Base-by-base conservation (phyloP, 805 yeast genomes). In the Schwanniomyces sp. region DNA sequence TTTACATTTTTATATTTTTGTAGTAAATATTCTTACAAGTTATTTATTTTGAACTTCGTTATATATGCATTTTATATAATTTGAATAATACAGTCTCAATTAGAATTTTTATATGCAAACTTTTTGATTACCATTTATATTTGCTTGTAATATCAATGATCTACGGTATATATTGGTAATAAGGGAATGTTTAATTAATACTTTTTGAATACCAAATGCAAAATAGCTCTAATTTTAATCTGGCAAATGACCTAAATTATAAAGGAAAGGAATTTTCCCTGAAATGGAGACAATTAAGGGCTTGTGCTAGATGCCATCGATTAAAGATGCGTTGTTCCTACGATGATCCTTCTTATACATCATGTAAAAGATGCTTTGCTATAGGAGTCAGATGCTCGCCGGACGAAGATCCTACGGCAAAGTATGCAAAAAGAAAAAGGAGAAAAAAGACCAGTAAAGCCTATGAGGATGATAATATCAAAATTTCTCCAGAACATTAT, bases 221-320 rank as follows among this genome's bases (percentile, higher is more conserved):
- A 34, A 34, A 34, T 34, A 16, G 14, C 16, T 7, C 12, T 6
- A 30, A 7, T 30, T 12, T 2, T 7, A 30, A 30, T 3, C n/a
- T 11, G 16, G 5, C 14, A 8, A 25, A n/a, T 26, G 21, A 43
- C 5, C 10, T 25, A 38, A 28, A 25, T 34, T 7, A 17, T 27
- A 8, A 17, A 18, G 37, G 17, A 14, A 27, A 17, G n/a, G 40
- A 42, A 25, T 78, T 78, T 59, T 68, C 79, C 5, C 62, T 57
- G 28, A 70, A 69, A 44, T 79, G 80, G 70, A 59, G 81, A 47
- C 72, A 76, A 47, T 52, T 69, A 27, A 63, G 79, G 43, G 82
- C 84, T 1, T 80, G 84, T 63, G 83, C 83, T 4, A 60, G 84
- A 48, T 80, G 84, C 52, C 79, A 78, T 49, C 56, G 83, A 26